Base-by-base conservation (phyloP, 2,329 filamentous ascomycete genomes). In the Epichloe amarillans region DNA sequence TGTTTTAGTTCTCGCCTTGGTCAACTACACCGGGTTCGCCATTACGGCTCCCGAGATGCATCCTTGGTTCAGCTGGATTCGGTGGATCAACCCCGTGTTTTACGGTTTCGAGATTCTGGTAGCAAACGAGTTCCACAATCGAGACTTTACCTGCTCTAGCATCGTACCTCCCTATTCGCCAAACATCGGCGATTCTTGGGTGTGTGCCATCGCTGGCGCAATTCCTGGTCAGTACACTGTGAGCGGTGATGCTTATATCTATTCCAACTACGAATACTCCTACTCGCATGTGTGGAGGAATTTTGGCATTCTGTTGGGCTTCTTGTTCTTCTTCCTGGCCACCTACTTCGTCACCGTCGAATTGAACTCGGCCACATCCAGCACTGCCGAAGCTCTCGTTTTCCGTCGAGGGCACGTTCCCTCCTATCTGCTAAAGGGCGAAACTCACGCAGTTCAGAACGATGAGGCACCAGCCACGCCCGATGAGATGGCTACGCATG, bases 21-120 rank as follows among this genome's bases (percentile, higher is more conserved):
- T 82, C 58, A 80, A 73, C 23, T 75, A 74, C 61, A 82, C 81
- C 0, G 81, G 78, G 52, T 82, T 83, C 59, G 66, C 71, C 30
- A 71, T 78, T 36, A 60, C 67, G 0, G 62, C 68, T 2, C 67
- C 69, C 0, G 57, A 84, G 59, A 88, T 84, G 83, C 74, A 81
- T 21, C 77, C 76, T 0, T 91, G 85, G 84, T 82, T 84, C 46
- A 70, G 78, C 30, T 90, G 86, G 86, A 83, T 90, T 49, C 77
- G 82, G 30, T 88, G 82, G 67, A 72, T 89, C 47, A 83, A 89
- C 53, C 84, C 84, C 0, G 77, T 89, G 37, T 81, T 73, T 43
- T 89, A 89, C 59, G 82, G 76, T 2, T 91, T 89, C 56, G 85
- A 89, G 61, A 75, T 79, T 2, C 68, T 88, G 17, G 76, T 87